phyloP scores from a whole-genome alignment of 495 filamentous ascomycete species.

The Penicillium desertorum region DNA sequence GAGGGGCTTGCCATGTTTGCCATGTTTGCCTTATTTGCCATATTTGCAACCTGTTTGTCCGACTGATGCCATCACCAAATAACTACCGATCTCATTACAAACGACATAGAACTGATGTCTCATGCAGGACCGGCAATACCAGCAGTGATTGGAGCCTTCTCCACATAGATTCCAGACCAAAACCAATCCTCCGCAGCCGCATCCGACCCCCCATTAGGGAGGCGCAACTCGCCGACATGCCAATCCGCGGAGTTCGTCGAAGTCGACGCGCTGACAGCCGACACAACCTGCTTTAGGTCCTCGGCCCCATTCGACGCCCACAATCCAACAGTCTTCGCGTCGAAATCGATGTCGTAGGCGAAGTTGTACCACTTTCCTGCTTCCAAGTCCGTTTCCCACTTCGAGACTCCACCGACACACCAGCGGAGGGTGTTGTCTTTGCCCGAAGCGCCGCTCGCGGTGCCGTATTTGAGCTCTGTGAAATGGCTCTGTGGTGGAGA shows the following conservation, averaged over 20 bases:
- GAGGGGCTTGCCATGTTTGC: neutral
- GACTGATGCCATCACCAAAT: no score
- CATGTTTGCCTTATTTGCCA: neutral
- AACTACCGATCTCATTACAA: no score
- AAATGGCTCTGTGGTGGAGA: slow-evolving; percentile 58
- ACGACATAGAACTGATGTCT: neutral
- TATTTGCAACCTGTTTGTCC: neutral
- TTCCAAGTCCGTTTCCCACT: slow-evolving; percentile 53
- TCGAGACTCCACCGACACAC: slow-evolving; percentile 50
- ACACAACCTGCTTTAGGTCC: slow-evolving; percentile 55
- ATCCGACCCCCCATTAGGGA: slow-evolving; percentile 57
- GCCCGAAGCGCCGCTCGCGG: slow-evolving; percentile 38
- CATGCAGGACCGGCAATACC: slow-evolving; percentile 47
- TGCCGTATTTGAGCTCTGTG: slow-evolving; percentile 73
- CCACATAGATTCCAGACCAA: slow-evolving; percentile 71
- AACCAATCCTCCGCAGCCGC: slow-evolving; percentile 61
- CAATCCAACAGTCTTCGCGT: slow-evolving; percentile 58
- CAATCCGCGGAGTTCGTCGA: slow-evolving; percentile 70
- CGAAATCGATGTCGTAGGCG: slow-evolving; percentile 65
- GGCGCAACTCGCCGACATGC: slow-evolving; percentile 70
- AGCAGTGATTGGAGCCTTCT: slow-evolving; percentile 62
- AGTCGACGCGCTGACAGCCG: slow-evolving; percentile 55
- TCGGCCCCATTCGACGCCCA: slow-evolving; percentile 65
- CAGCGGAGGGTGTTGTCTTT: slow-evolving; percentile 53
- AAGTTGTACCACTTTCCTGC: slow-evolving; percentile 71